These are phyloP conservation scores for Roridomyces roridus DNA, from an alignment of 768 basidiomycete species.

Conservation along the genomic window DNA sequence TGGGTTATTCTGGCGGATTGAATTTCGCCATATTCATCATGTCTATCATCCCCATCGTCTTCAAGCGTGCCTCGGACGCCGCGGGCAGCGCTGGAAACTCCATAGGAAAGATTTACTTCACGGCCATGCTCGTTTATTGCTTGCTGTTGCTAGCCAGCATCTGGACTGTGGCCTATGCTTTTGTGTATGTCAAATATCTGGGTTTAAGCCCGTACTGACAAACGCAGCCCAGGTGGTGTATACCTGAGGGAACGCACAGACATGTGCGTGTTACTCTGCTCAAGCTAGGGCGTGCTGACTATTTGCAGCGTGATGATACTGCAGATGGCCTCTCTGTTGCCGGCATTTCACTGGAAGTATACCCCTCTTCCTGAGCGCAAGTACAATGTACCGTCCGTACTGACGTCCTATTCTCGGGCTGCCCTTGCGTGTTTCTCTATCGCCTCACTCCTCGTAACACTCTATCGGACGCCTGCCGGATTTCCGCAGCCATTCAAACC, in stretches of 20 bases:
- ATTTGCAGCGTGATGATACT: conserved; percentile 54
- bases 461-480: conserved; percentile 57
- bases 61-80: conserved; percentile 51
- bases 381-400: conserved; percentile 4
- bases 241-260: conserved; percentile 81
- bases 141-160: conserved; percentile 72
- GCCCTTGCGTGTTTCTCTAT: conserved; percentile 48
- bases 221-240: conserved; percentile 61
- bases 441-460: conserved; percentile 56
- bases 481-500: conserved; percentile 65
- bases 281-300: neutral
- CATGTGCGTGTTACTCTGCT: conserved; percentile 50
- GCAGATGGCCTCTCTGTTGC: conserved; percentile 57
- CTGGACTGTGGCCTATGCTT: conserved; percentile 90
- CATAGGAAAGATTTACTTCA: conserved; percentile 53
- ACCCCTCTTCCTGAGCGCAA: conserved; percentile 19
- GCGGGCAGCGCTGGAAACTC: conserved; percentile 36
- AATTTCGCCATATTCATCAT: conserved; percentile 66
- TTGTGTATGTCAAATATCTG: conserved; percentile 58
- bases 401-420: conserved; percentile 36
- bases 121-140: conserved; percentile 64
- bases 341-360: conserved; percentile 49
- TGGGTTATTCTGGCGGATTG: conserved; percentile 73
- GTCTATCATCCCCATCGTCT: conserved; percentile 62
- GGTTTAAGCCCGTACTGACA: neutral